Percentiles rank a stretch among this genome's conserved stretches.
These are phyloP conservation scores for Neurospora sp. DNA, from an alignment of 495 filamentous ascomycete species.

Conservation along the genomic window DNA sequence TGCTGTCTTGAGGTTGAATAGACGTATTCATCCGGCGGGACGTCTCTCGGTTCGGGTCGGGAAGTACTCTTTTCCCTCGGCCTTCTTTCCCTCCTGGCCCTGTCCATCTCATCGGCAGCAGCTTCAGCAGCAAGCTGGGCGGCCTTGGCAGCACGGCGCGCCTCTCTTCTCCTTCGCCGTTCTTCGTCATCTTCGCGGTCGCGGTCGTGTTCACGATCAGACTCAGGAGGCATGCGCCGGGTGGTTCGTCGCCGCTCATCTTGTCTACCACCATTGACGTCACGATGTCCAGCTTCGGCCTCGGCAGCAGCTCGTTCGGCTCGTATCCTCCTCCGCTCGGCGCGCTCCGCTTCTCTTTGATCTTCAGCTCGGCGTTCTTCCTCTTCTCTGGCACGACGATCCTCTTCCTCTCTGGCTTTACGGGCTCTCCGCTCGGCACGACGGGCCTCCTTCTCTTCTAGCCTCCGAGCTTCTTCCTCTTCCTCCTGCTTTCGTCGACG, in stretches of 20 bases:
- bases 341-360: conserved; percentile 32
- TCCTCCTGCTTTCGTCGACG: conserved; percentile 34
- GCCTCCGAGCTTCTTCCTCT: conserved; percentile 35
- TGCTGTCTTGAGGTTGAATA: conserved; percentile 24
- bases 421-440: conserved; percentile 40
- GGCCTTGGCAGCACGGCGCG: conserved; percentile 30
- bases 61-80: conserved; percentile 12
- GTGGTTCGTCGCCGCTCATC: conserved; percentile 17
- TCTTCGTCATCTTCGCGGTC: conserved; percentile 33
- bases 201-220: conserved; percentile 4
- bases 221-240: conserved; percentile 5
- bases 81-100: conserved; percentile 1
- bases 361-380: conserved; percentile 31
- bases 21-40: conserved; percentile 31
- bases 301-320: conserved; percentile 31
- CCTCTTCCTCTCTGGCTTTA: conserved; percentile 33
- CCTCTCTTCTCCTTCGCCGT: conserved; percentile 40
- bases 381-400: conserved; percentile 29
- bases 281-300: conserved; percentile 36
- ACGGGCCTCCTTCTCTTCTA: conserved; percentile 43
- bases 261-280: conserved; percentile 14
- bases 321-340: conserved; percentile 35
- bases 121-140: not conserved
- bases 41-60: conserved; percentile 18
- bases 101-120: not conserved